Conservation (phyloP, 108 stramenopile genomes). For the Pinguiococcus pyrenoidosus region DNA sequence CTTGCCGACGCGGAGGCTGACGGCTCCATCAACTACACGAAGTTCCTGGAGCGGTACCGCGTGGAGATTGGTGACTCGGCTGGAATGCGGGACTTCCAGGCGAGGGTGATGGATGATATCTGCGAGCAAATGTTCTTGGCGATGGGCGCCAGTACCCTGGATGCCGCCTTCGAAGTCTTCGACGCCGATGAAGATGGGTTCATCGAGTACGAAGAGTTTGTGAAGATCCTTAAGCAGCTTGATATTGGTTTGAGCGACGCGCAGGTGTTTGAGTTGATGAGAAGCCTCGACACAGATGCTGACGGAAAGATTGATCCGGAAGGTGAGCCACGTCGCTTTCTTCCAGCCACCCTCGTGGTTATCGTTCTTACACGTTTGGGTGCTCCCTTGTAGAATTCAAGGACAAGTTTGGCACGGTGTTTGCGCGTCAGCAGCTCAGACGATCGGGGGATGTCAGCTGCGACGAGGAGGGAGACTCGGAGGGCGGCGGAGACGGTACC, state of each 20-base stretch:
- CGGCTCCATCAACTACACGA: conserved; percentile 36
- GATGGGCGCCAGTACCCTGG: conserved; percentile 22
- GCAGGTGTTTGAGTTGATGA: conserved; percentile 41
- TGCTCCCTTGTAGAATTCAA: too few species aligned
- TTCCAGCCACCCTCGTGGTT: too few species aligned
- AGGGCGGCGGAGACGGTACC: too few species aligned
- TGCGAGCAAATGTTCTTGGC: conserved; percentile 39
- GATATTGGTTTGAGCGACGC: conserved; percentile 35
- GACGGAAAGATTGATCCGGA: not conserved
- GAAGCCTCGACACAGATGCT: conserved; percentile 20
- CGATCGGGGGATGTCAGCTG: too few species aligned
- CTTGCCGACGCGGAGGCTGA: conserved; percentile 36
- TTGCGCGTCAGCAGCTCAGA: too few species aligned
- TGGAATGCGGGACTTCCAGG: conserved; percentile 36
- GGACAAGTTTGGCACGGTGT: too few species aligned
- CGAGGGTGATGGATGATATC: conserved; percentile 29
- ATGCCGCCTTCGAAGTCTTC: conserved; percentile 26
- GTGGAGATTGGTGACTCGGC: conserved; percentile 27
- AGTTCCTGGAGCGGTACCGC: conserved; percentile 38
- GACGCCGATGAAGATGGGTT: conserved; percentile 33
- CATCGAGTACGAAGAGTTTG: conserved; percentile 42
- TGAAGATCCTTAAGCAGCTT: conserved; percentile 24
- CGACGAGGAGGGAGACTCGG: too few species aligned
- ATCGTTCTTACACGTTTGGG: too few species aligned
- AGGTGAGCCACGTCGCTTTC: too few species aligned